Evolutionary conservation across 1,284 basidiomycete species (phyloP), one percentile per base, ranked within the genome.

Genomic region (Xanthoconium separans): DNA sequence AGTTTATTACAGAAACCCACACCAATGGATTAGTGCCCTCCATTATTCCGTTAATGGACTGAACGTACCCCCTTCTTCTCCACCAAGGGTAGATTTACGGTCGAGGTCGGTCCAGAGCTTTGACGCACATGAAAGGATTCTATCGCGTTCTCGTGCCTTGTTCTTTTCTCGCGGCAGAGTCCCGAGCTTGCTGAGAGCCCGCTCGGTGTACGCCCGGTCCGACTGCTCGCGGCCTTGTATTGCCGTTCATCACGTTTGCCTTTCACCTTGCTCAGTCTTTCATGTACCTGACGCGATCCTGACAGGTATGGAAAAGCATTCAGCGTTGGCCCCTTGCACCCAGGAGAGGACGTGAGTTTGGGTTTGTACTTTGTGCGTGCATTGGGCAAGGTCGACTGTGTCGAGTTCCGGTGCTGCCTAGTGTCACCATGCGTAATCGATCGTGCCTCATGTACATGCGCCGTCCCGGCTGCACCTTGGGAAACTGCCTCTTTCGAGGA

Each of bases 311-410:
- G 61, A 56, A 60, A 57, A 1, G 57, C 54, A 6, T 56, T 45
- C 20, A 58, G 41, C 2, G 53, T 55, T 10, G 62, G 54, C 2
- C 63, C 66, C 51, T 55, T 69, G 49, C 52, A 56, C 4, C 20
- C 44, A 12, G 48, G 18, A 24, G 54, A 41, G 18, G 43, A 34
- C 10, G 58, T 52, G 18, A 51, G 49, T 55, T 55, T 62, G 41
- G 66, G 64, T 18, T 13, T 63, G 36, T 68, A 70, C 58, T 68
- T 68, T 29, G 64, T 70, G 36, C 66, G 70, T 24, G 67, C 59
- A 5, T 39, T 57, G 31, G 66, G 66, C 43, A 68, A 33, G 4
- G 43, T 59, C 11, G 59, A 48, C 22, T 54, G 55, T 48, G 44
- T 22, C 29, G 43, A 22, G 24, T 50, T 54, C 22, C 47, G 18